Percentiles rank a stretch among this genome's conserved stretches.
Evolutionary conservation across 345 rosid genomes (phyloP).

Genomic region (Xanthoceras sorbifolium): DNA sequence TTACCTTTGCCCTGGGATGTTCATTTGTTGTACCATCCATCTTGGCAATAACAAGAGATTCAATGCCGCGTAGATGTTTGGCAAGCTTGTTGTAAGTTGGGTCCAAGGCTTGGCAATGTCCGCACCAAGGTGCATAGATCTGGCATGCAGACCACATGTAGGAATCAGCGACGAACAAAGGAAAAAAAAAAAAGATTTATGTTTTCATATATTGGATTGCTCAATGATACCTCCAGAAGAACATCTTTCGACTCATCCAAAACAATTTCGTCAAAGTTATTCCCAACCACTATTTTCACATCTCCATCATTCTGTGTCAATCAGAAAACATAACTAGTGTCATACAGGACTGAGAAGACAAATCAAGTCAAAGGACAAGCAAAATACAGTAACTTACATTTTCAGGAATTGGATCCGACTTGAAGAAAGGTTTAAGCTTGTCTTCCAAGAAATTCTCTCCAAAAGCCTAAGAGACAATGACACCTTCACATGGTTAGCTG

Average conservation of each 20-base stretch:
- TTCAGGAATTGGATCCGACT: conserved; percentile 94
- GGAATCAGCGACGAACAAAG: conserved; percentile 9
- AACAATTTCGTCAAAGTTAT: conserved; percentile 89
- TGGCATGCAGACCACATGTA: conserved; percentile 28
- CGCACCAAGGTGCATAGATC: conserved; percentile 99
- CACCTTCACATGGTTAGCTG: not conserved
- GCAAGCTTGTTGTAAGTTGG: conserved; percentile 94
- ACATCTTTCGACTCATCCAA: conserved; percentile 96
- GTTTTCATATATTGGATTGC: not conserved
- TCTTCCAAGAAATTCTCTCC: conserved; percentile 73
- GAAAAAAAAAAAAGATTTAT: not conserved
- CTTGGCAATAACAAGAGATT: conserved; percentile 89
- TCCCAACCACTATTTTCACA: conserved; percentile 93
- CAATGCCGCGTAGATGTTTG: conserved; percentile 73
- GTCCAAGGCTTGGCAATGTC: conserved; percentile 96
- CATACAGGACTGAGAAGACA: conserved; percentile 11
- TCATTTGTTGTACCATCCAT: conserved; percentile 99
- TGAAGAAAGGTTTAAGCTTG: conserved; percentile 85
- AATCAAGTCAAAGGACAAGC: conserved; percentile 9
- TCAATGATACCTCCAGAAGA: conserved; percentile 79
- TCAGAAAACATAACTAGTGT: conserved; percentile 10
- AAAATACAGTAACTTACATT: conserved; percentile 47
- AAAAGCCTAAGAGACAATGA: conserved; percentile 48
- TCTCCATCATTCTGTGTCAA: conserved; percentile 81
- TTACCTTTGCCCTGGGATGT: conserved; percentile 98